Evolutionary conservation across 2,329 filamentous ascomycete species (phyloP).

Genomic region (Fusarium sp.): DNA sequence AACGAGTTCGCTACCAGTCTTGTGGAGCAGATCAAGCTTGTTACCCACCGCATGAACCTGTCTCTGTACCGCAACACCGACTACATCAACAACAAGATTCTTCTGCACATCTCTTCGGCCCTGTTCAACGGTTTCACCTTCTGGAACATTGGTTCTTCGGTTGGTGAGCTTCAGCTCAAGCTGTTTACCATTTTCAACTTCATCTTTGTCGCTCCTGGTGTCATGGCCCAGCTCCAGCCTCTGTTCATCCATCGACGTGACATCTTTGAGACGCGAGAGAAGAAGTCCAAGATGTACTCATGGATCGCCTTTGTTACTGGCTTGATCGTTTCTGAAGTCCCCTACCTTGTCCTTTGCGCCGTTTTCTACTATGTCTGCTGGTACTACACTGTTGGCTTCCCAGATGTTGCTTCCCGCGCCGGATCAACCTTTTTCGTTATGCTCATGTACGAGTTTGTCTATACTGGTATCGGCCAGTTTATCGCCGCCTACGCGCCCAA

Average conservation of each 20-base stretch:
- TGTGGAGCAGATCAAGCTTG: conserved; percentile 71
- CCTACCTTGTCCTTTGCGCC: conserved; percentile 58
- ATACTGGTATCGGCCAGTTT: conserved; percentile 71
- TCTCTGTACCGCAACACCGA: conserved; percentile 75
- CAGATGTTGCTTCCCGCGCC: conserved; percentile 55
- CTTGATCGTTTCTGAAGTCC: conserved; percentile 61
- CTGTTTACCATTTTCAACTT: conserved; percentile 73
- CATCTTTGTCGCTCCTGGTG: conserved; percentile 70
- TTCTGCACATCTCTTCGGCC: conserved; percentile 64
- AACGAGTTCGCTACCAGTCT: conserved; percentile 80
- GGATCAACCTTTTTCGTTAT: conserved; percentile 67
- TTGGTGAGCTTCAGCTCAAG: conserved; percentile 64
- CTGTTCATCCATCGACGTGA: conserved; percentile 61
- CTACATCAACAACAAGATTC: conserved; percentile 74
- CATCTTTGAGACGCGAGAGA: conserved; percentile 62
- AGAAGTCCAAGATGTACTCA: conserved; percentile 66
- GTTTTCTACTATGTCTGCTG: conserved; percentile 65
- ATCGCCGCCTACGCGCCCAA: conserved; percentile 73
- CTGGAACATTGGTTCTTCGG: conserved; percentile 67
- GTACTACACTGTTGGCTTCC: conserved; percentile 70
- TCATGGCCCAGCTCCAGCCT: conserved; percentile 62
- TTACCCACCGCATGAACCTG: conserved; percentile 71
- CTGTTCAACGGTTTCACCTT: conserved; percentile 73
- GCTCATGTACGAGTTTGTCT: conserved; percentile 70
- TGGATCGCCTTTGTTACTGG: conserved; percentile 70